phyloP scores from a whole-genome alignment of 805 yeast genomes.

The Cyberlindnera veronae region DNA sequence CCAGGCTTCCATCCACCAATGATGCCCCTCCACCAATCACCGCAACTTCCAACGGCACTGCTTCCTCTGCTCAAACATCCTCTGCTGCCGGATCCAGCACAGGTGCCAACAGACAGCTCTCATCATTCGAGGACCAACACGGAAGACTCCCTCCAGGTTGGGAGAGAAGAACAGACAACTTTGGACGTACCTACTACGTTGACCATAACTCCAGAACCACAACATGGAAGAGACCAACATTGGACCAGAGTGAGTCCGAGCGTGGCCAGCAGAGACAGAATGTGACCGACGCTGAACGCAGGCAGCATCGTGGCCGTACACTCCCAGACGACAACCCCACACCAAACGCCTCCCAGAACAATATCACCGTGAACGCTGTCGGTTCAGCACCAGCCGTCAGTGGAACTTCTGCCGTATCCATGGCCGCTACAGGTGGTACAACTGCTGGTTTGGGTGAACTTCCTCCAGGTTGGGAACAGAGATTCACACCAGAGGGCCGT shows the following conservation, averaged over 20 bases:
- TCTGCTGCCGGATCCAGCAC: slow-evolving; percentile 11
- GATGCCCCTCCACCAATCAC: slow-evolving; percentile 25
- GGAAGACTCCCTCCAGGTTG: slow-evolving; percentile 98
- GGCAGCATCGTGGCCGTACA: slow-evolving; percentile 87
- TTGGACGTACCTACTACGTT: slow-evolving; percentile 96
- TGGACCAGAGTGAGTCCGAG: slow-evolving; percentile 72
- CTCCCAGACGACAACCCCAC: slow-evolving; percentile 61
- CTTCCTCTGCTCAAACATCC: slow-evolving; percentile 27
- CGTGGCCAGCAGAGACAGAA: slow-evolving; percentile 56
- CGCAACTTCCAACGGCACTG: slow-evolving; percentile 19
- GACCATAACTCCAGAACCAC: slow-evolving; percentile 98
- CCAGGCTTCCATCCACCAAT: slow-evolving; percentile 16
- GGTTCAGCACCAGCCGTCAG: slow-evolving; percentile 42
- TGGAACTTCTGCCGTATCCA: slow-evolving; percentile 60
- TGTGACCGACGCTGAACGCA: slow-evolving; percentile 81
- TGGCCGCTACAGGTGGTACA: slow-evolving; percentile 74
- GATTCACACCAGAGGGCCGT: slow-evolving; percentile 97
- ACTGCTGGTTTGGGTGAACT: slow-evolving; percentile 95
- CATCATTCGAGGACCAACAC: slow-evolving; percentile 94
- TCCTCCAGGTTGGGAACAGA: slow-evolving; percentile 99
- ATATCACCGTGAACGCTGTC: slow-evolving; percentile 47
- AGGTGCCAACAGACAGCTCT: slow-evolving; percentile 54
- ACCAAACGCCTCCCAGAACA: slow-evolving; percentile 27
- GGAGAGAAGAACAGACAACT: slow-evolving; percentile 97
- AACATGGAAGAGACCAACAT: slow-evolving; percentile 97